Evolutionary conservation across 495 filamentous ascomycete genomes (phyloP), one percentile per base, ranked within the genome.

Genomic region (Xylaria flabelliformis): DNA sequence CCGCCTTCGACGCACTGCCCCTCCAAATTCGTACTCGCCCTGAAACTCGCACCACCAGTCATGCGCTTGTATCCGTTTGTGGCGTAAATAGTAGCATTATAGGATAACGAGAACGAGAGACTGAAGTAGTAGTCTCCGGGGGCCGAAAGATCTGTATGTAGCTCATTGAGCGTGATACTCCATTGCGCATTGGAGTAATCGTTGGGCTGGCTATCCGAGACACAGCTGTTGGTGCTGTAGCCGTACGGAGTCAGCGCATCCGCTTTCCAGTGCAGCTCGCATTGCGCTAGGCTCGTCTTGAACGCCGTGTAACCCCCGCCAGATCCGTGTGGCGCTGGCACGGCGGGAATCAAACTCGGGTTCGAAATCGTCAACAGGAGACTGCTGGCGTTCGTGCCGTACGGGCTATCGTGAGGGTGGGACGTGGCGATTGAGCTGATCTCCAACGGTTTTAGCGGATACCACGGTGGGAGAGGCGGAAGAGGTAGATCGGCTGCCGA

Each of bases 281-380:
- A 78, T 0, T 58, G 39, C 21, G 67, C 74, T 2, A 65, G 72
- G 68, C 72, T 76, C 13, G 46, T 62, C 10, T 17, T 3, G 66
- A 74, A 78, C 26, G n/a, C 62, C 17, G 68, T 44, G 65, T 78
- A 78, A 13, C 74, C 76, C 9, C 76, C 74, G 21, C 74, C 76
- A 5, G 72, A 74, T 17, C 68, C 72, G 48, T 74, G 72, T 21
- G 72, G 76, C 19, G 74, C 76, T 9, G 67, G 64, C 21, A 67
- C 74, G 13, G 74, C 72, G 19, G 74, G 44, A n/a, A 78, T 68
- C 0, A 0, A 19, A 44, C 39, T 53, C 8, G 73, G 72, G 46
- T 74, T 78, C 39, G 68, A 34, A 19, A 76, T 74, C 26, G 65
- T 70, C 34, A 76, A 15, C 9, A 68, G 39, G 4, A 78, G 58